Evolutionary conservation across 306 rosid species (phyloP).

Genomic region (Oxytropis ochrocephala): DNA sequence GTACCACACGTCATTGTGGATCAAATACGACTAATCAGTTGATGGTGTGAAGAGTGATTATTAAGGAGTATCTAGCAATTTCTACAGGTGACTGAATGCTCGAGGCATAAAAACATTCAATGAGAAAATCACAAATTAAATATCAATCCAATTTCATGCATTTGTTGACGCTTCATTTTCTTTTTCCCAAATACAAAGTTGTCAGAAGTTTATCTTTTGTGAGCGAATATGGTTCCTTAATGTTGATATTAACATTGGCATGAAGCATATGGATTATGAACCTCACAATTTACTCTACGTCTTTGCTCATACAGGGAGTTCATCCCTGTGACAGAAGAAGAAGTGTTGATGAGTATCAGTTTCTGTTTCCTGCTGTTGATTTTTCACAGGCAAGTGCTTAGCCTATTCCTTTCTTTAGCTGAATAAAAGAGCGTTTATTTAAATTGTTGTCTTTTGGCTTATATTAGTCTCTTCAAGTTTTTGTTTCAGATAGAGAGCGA

Average conservation of each 20-base stretch:
- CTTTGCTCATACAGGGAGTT: conserved; percentile 57
- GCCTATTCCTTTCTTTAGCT: conserved; percentile 22
- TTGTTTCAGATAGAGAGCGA: conserved; percentile 67
- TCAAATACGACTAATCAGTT: background rate
- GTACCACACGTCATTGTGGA: background rate
- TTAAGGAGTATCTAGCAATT: background rate
- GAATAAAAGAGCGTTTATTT: background rate
- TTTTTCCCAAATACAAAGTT: background rate
- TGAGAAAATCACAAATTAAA: background rate
- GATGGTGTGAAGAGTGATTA: conserved; percentile 7
- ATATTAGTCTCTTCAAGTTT: conserved; percentile 10
- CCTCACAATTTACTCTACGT: conserved; percentile 1
- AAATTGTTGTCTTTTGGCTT: conserved; percentile 21
- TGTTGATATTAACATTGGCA: conserved; percentile 9
- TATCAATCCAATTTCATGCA: background rate
- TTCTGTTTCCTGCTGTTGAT: conserved; percentile 86
- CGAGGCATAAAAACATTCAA: background rate
- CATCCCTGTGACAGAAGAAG: conserved; percentile 93
- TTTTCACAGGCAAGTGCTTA: conserved; percentile 70
- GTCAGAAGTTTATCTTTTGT: background rate
- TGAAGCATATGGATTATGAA: background rate
- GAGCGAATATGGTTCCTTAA: conserved; percentile 10
- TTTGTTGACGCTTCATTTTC: background rate
- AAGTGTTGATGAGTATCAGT: conserved; percentile 59
- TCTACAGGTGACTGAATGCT: background rate